A percentile compares a stretch with the other conserved stretches of the same genome.
These are phyloP conservation scores for Aciculosporium take DNA, from an alignment of 2,329 filamentous ascomycete species.

Conservation along the genomic window DNA sequence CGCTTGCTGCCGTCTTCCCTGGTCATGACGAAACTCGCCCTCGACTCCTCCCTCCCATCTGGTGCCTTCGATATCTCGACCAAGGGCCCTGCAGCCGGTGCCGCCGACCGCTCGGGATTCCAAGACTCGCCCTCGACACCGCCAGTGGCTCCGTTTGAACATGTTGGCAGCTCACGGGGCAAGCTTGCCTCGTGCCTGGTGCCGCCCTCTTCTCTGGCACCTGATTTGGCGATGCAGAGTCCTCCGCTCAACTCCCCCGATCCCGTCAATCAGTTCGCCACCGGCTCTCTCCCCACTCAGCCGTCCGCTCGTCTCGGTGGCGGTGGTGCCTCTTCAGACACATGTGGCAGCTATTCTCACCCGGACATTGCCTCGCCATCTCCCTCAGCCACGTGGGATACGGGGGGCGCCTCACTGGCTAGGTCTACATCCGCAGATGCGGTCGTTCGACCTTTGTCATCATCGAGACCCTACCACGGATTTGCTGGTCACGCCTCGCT, in stretches of 20 bases:
- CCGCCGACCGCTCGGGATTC: slow-evolving; percentile 4
- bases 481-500: slow-evolving; percentile 22
- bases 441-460: slow-evolving; percentile 17
- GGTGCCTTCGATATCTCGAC: slow-evolving; percentile 18
- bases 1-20: neutral
- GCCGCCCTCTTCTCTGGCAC: neutral
- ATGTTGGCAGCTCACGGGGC: neutral
- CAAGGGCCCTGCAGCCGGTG: slow-evolving; percentile 11
- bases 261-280: neutral
- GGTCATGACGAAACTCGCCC: slow-evolving; percentile 26
- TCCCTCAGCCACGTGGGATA: slow-evolving; percentile 3
- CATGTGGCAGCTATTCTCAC: neutral
- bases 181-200: neutral
- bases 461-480: slow-evolving; percentile 24
- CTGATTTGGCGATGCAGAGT: neutral
- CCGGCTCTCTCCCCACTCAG: neutral
- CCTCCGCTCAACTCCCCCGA: neutral
- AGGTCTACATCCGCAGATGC: slow-evolving; percentile 18
- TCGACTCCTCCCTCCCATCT: slow-evolving; percentile 29
- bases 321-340: neutral
- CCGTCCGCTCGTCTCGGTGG: neutral
- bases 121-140: slow-evolving; percentile 1
- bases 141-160: neutral
- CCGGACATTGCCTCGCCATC: slow-evolving; percentile 6
- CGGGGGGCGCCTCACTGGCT: slow-evolving; percentile 12